Base-by-base conservation (phyloP, 1,284 basidiomycete species). In the Puccinia horiana region DNA sequence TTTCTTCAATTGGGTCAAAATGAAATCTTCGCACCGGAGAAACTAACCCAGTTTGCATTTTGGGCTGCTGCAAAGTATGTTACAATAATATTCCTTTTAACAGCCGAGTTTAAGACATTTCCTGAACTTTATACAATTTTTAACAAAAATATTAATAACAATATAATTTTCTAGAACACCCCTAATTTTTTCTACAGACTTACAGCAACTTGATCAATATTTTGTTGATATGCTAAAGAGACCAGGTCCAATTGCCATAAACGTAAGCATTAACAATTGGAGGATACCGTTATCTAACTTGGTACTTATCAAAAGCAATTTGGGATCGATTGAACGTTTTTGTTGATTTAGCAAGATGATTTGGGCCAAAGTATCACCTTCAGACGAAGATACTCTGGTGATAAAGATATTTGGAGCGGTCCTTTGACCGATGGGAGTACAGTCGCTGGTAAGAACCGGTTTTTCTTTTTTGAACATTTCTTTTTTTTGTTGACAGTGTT, bases 381-480 rank as follows among this genome's bases (percentile, higher is more conserved):
- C 32, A 76, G 37, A n/a, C 58, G 74, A 1, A 44, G 81, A 16
- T 82, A 82, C 49, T 49, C 49, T 12, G 47, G 49, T 44, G 63
- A 76, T 9, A 82, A 42, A 32, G 81, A 82, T 76, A 42, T 82
- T 26, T 82, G 81, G 81, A 69, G 47, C 40, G 81, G 74, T 1
- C 70, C 72, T 4, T 47, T 82, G 18, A 67, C 40, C 47, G 74
- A 82, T 61, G 74, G 74, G 20, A 82, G 81, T 26, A 76, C 63
- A 12, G 74, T 82, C 37, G 81, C 81, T 56, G 65, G 81, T 82
- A 37, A 49, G 26, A 26, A 9, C 49, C 9, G 20, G 12, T 72
- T 44, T 37, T 49, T 69, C 49, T 29, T 49, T 9, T 42, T 29
- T 54, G 32, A 47, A 44, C 1, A 44, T 44, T 44, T 23, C 40